Evolutionary conservation across 495 filamentous ascomycete genomes (phyloP).

Genomic region (Talaromyces nanjingensis): DNA sequence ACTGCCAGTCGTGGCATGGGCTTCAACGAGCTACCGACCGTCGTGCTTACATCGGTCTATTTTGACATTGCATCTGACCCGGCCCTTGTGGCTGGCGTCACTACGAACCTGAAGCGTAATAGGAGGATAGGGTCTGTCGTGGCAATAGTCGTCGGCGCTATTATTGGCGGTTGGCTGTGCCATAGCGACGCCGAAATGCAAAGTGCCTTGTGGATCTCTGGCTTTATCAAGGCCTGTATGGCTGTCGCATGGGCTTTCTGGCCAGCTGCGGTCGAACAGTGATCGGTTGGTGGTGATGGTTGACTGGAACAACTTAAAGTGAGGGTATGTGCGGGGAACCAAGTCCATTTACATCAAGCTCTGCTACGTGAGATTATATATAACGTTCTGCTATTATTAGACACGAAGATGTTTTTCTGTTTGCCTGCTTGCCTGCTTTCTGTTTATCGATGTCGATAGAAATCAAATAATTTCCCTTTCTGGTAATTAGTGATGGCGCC

Average conservation of each 20-base stretch:
- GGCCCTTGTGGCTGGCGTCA: constrained; percentile 34
- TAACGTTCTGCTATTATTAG: too few relatives aligned
- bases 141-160: constrained; percentile 51
- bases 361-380: background rate
- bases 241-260: constrained; percentile 37
- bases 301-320: background rate
- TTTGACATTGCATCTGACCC: constrained; percentile 60
- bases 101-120: constrained; percentile 57
- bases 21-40: constrained; percentile 63
- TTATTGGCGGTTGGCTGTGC: constrained; percentile 58
- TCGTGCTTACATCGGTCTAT: constrained; percentile 65
- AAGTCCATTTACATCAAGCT: background rate
- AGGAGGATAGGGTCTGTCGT: constrained; percentile 51
- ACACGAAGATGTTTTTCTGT: background rate
- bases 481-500: background rate
- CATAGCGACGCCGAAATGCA: constrained; percentile 47
- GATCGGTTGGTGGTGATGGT: background rate
- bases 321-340: background rate
- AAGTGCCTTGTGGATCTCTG: constrained; percentile 53
- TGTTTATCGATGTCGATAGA: background rate
- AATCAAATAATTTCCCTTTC: background rate
- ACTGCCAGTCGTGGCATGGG: constrained; percentile 55
- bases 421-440: background rate
- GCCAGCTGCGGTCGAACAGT: constrained; percentile 15
- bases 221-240: constrained; percentile 44